These are phyloP conservation scores for Rubroshorea leprosula DNA, from an alignment of 345 rosid species.

Conservation along the genomic window DNA sequence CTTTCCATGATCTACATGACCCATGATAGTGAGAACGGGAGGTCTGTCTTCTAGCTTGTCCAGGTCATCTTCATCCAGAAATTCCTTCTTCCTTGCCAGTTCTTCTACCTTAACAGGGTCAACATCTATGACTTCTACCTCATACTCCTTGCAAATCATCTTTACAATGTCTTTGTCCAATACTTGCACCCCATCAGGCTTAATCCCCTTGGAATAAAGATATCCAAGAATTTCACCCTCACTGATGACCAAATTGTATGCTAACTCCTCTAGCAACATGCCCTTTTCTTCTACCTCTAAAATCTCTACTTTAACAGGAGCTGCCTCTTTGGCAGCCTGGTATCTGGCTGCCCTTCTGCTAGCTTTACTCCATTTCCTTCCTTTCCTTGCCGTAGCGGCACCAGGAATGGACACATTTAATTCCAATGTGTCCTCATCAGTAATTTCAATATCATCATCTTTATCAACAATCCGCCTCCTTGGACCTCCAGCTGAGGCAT, in stretches of 20 bases:
- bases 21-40: slow-evolving; percentile 99
- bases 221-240: slow-evolving; percentile 94
- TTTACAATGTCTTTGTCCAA: slow-evolving; percentile 89
- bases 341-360: slow-evolving; percentile 87
- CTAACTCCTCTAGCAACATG: slow-evolving; percentile 86
- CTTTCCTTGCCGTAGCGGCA: slow-evolving; percentile 55
- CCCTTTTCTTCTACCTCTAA: slow-evolving; percentile 89
- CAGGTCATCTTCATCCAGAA: slow-evolving; percentile 78
- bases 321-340: slow-evolving; percentile 89
- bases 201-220: slow-evolving; percentile 82
- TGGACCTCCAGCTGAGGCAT: slow-evolving; percentile 44
- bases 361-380: slow-evolving; percentile 99
- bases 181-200: slow-evolving; percentile 94
- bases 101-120: slow-evolving; percentile 70
- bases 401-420: slow-evolving; percentile 57
- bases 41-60: slow-evolving; percentile 89
- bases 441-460: slow-evolving; percentile 43
- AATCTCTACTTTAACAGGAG: slow-evolving; percentile 94
- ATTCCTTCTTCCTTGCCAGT: slow-evolving; percentile 85
- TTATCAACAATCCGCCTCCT: slow-evolving; percentile 53
- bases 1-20: slow-evolving; percentile 99
- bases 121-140: slow-evolving; percentile 83
- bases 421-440: slow-evolving; percentile 72
- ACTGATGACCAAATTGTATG: slow-evolving; percentile 61
- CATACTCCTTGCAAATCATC: slow-evolving; percentile 83